phyloP scores from a whole-genome alignment of 306 rosid genomes.

The Trichosanthes cucumerina region DNA sequence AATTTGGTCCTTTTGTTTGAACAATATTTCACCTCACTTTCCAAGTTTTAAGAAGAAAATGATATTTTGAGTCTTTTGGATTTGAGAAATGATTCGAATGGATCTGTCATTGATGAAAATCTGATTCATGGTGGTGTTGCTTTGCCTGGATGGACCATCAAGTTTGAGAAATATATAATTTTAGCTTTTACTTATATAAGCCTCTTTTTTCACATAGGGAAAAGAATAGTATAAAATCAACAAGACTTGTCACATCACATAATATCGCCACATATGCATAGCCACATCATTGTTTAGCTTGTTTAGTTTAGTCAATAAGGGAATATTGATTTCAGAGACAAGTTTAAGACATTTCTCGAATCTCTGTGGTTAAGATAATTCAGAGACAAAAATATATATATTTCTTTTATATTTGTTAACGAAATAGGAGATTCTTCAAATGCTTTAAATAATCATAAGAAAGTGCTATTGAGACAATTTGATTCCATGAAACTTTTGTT shows the following conservation, averaged over 20 bases:
- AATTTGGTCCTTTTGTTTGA: background rate
- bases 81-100: background rate
- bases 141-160: background rate
- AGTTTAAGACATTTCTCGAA: background rate
- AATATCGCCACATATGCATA: background rate
- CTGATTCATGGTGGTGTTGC: background rate
- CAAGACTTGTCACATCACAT: background rate
- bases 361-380: background rate
- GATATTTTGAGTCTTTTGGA: background rate
- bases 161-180: background rate
- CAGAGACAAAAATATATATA: background rate
- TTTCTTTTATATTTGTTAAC: background rate
- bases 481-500: background rate
- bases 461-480: background rate
- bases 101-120: background rate
- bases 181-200: background rate
- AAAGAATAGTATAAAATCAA: background rate
- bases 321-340: background rate
- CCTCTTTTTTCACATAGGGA: background rate
- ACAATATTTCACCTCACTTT: background rate
- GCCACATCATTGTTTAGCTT: background rate
- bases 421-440: background rate
- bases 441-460: background rate
- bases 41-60: background rate
- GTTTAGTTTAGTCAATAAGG: background rate